phyloP scores from a whole-genome alignment of 2,329 filamentous ascomycete species.

The Apiospora marii region DNA sequence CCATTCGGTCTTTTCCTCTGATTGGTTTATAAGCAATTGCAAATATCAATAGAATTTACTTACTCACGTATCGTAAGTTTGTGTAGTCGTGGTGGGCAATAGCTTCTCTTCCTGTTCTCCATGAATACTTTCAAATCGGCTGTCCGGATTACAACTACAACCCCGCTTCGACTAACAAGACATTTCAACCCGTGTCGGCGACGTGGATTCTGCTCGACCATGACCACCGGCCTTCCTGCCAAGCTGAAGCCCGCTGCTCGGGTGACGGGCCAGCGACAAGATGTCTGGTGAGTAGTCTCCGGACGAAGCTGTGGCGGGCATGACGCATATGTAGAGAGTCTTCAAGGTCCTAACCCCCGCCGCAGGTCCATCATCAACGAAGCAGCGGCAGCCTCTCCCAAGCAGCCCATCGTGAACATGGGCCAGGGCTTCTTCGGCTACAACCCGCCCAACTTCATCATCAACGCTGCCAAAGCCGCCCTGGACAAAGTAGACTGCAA shows the following conservation, averaged over 20 bases:
- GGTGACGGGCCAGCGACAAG: constrained; percentile 57
- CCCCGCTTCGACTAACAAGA: constrained; percentile 13
- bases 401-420: constrained; percentile 71
- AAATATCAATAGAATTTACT: constrained; percentile 13
- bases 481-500: constrained; percentile 95
- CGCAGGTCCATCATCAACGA: constrained; percentile 71
- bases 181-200: neutral
- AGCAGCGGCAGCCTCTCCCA: constrained; percentile 67
- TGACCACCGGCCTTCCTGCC: constrained; percentile 47
- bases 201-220: constrained; percentile 44
- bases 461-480: constrained; percentile 89
- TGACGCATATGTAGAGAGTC: neutral
- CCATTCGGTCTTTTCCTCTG: neutral
- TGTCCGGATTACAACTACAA: neutral
- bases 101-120: constrained; percentile 9
- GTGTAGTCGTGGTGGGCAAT: neutral
- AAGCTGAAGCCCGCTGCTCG: constrained; percentile 60
- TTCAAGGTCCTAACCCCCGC: neutral
- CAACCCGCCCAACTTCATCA: constrained; percentile 89
- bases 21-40: neutral
- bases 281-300: constrained; percentile 56
- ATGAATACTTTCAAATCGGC: neutral
- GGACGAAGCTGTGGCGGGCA: neutral
- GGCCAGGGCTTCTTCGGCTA: constrained; percentile 85
- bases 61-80: neutral